Evolutionary conservation across 352 stramenopile genomes (phyloP).

Genomic region (Phytopythium montanum): DNA sequence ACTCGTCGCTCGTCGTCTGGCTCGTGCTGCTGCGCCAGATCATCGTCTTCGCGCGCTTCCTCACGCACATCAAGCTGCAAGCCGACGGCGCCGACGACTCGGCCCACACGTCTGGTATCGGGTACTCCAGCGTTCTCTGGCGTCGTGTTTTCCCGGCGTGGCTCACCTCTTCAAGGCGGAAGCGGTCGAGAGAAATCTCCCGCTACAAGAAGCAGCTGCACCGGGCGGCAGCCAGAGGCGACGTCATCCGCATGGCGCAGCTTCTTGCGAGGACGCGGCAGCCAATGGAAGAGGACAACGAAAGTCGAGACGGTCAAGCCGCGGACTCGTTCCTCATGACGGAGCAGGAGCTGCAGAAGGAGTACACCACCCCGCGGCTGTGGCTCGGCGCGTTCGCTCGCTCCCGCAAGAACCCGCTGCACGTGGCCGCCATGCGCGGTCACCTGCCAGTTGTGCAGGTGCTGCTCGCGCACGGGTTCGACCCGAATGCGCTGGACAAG

Average conservation of each 20-base stretch:
- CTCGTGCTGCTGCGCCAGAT: constrained; percentile 58
- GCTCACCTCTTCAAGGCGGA: constrained; percentile 21
- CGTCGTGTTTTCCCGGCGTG: constrained; percentile 12
- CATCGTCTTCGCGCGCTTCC: constrained; percentile 66
- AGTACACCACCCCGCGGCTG: constrained; percentile 43
- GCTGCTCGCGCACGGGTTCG: constrained; percentile 45
- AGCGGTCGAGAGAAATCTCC: constrained; percentile 26
- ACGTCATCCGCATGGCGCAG: constrained; percentile 35
- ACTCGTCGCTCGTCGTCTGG: constrained; percentile 52
- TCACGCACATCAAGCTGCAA: constrained; percentile 74
- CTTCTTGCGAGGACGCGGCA: constrained; percentile 39
- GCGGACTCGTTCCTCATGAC: constrained; percentile 1
- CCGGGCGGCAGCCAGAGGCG: constrained; percentile 46
- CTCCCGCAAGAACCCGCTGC: constrained; percentile 73
- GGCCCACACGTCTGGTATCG: constrained; percentile 56
- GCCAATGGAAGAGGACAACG: constrained; percentile 17
- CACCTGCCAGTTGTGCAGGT: constrained; percentile 55
- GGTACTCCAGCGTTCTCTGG: constrained; percentile 15
- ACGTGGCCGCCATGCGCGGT: constrained; percentile 59
- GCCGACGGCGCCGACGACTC: constrained; percentile 60
- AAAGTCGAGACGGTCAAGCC: neutral
- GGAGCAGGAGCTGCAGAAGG: neutral
- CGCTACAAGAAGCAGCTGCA: constrained; percentile 67
- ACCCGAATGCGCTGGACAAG: constrained; percentile 75
- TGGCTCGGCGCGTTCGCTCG: constrained; percentile 64